Percentiles rank a stretch among this genome's conserved stretches.
phyloP scores from a whole-genome alignment of 495 filamentous ascomycete species.

The Penicillium roqueforti region DNA sequence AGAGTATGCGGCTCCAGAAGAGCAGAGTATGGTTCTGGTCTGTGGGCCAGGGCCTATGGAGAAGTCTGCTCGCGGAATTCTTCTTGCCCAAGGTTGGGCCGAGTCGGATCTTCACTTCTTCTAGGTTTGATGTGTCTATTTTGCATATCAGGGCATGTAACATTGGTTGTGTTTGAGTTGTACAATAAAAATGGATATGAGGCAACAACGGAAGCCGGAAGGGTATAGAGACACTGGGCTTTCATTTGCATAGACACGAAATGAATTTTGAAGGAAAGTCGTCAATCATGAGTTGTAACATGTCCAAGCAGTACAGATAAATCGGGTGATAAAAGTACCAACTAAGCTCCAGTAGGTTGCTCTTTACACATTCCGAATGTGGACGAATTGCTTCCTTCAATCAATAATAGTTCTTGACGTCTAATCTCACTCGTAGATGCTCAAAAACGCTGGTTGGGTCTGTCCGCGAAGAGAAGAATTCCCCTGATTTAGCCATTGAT shows the following conservation, averaged over 20 bases:
- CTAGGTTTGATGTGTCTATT: constrained; percentile 29
- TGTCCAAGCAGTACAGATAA: background rate
- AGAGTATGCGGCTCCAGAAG: constrained; percentile 50
- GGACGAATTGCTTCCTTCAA: background rate
- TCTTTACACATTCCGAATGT: background rate
- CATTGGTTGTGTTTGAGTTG: background rate
- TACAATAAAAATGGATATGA: background rate
- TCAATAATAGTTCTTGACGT: constrained; percentile 50
- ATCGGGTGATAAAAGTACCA: background rate
- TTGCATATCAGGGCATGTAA: background rate
- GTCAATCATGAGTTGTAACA: constrained; percentile 12
- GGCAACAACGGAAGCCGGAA: background rate
- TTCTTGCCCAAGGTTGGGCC: constrained; percentile 69
- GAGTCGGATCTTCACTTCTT: constrained; percentile 86
- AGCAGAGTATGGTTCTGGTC: constrained; percentile 66
- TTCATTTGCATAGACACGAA: background rate
- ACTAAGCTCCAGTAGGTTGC: background rate
- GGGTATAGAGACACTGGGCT: background rate
- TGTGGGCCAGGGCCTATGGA: constrained; percentile 83
- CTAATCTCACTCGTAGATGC: constrained; percentile 43
- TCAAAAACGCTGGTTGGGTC: constrained; percentile 46
- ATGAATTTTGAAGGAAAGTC: background rate
- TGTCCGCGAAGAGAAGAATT: constrained; percentile 26
- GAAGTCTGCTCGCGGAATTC: constrained; percentile 56
- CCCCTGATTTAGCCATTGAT: constrained; percentile 24